Conservation (phyloP, 495 filamentous ascomycete species). For the Halenospora varia region DNA sequence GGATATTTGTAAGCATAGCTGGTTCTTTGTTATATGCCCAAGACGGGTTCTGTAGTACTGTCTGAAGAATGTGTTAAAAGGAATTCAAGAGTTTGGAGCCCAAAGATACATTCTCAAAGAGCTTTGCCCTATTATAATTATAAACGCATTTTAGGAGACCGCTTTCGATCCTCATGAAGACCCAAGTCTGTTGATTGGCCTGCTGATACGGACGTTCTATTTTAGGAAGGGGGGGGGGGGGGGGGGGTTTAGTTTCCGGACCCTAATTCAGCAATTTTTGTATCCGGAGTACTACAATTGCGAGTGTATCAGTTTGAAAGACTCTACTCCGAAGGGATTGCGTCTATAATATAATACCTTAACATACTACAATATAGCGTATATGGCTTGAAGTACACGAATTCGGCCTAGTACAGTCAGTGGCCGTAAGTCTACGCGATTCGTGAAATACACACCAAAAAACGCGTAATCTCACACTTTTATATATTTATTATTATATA, state of each 20-base stretch:
- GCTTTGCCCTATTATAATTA: too few relatives aligned
- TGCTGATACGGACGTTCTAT: not conserved
- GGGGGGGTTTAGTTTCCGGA: not conserved
- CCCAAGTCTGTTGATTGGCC: not conserved
- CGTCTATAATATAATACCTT: conserved; percentile 14
- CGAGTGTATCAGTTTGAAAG: conserved; percentile 20
- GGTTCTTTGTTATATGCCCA: not conserved
- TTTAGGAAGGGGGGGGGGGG: not conserved
- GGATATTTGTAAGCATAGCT: not conserved
- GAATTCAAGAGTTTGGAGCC: not conserved
- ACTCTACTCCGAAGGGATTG: conserved; percentile 16
- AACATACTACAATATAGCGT: conserved; percentile 18
- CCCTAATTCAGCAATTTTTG: not conserved
- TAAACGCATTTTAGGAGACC: not conserved
- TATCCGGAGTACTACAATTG: conserved; percentile 20
- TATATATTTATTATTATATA: too few relatives aligned
- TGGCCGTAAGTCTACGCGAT: too few relatives aligned
- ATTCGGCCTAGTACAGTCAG: not conserved
- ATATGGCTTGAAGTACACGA: conserved; percentile 7
- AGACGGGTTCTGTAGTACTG: not conserved
- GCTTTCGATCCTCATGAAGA: not conserved
- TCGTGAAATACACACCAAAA: too few relatives aligned
- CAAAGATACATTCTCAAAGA: not conserved
- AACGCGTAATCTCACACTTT: too few relatives aligned
- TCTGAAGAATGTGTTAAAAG: not conserved